Evolutionary conservation across 805 yeast species (phyloP), one percentile per base, ranked within the genome.

Genomic region (Scheffersomyces lignosus): DNA sequence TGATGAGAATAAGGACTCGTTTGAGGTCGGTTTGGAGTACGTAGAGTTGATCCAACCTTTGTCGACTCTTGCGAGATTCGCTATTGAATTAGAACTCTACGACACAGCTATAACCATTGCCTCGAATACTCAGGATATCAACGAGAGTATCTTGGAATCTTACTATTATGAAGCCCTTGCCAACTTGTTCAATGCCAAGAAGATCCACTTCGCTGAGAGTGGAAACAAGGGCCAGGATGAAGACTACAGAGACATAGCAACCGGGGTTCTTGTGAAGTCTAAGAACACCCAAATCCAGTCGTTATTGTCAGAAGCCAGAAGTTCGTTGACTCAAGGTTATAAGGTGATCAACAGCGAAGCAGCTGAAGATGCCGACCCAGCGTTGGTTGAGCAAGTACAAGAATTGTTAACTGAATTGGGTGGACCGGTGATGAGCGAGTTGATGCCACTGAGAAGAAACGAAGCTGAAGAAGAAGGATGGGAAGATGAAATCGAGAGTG

Each of bases 121-220:
- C 9, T 64, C 73, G 13, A 73, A 74, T 17, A 71, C 83, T 13
- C 82, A 83, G 49, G 91, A 85, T 42, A 77, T 91, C 31, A 89
- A 91, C 62, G 97, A 91, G 50, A 83, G 81, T 49, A 79, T 87
- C 43, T 69, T 87, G 39, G 98, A 93, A 52, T 74, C 83, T 27
- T 84, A 77, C 54, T 93, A 93, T 57, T 65, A 89, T 45, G 95
- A 87, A 53, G 95, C 93, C 0, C 78, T 90, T 51, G 80, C 93
- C 0, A 73, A 81, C 52, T 58, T 79, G 44, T 62, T 85, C 39
- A 50, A 47, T 34, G 69, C 68, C 15, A 66, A 65, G 37, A 49
- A 48, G 40, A 24, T 51, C 10, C 44, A 41, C 28, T 20, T 10
- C 7, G 41, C 43, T 12, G 39, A 45, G 15, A 27, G 31, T 3